Conservation (phyloP, 192 early-diverging fungal genomes). For the Geranomyces variabilis region DNA sequence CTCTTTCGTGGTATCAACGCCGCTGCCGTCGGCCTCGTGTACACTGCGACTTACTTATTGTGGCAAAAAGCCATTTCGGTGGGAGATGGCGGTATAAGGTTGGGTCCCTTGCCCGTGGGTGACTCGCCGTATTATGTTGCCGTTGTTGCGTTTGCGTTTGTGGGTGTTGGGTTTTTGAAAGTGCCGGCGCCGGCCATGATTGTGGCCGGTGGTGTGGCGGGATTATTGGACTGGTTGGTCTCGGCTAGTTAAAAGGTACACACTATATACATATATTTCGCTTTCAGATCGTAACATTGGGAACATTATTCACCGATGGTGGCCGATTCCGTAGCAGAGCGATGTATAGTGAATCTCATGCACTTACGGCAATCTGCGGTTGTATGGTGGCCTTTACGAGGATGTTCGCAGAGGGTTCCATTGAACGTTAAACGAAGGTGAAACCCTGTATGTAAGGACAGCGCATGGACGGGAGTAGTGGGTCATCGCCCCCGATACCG, state of each 20-base stretch:
- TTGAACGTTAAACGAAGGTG: too few species aligned
- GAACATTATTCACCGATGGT: too few species aligned
- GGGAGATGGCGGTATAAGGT: neutral
- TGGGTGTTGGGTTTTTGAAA: constrained; percentile 37
- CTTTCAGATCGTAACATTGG: too few species aligned
- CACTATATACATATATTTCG: too few species aligned
- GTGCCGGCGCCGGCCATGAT: constrained; percentile 31
- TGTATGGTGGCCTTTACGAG: too few species aligned
- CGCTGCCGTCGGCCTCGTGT: constrained; percentile 64
- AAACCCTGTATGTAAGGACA: too few species aligned
- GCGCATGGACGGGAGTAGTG: too few species aligned
- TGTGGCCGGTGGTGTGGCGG: constrained; percentile 30
- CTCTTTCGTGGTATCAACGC: constrained; percentile 67
- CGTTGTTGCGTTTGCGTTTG: constrained; percentile 27
- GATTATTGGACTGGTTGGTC: constrained; percentile 11
- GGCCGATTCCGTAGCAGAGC: too few species aligned
- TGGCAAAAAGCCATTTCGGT: constrained; percentile 44
- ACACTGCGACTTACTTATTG: constrained; percentile 66
- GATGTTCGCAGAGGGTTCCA: too few species aligned
- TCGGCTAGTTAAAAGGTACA: neutral
- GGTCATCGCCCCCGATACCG: too few species aligned
- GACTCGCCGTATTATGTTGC: constrained; percentile 35
- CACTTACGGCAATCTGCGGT: too few species aligned
- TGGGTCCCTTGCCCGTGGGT: constrained; percentile 21
- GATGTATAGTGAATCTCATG: too few species aligned